Conservation (phyloP, 2,329 filamentous ascomycete species). For the Aspergillus floridensis region DNA sequence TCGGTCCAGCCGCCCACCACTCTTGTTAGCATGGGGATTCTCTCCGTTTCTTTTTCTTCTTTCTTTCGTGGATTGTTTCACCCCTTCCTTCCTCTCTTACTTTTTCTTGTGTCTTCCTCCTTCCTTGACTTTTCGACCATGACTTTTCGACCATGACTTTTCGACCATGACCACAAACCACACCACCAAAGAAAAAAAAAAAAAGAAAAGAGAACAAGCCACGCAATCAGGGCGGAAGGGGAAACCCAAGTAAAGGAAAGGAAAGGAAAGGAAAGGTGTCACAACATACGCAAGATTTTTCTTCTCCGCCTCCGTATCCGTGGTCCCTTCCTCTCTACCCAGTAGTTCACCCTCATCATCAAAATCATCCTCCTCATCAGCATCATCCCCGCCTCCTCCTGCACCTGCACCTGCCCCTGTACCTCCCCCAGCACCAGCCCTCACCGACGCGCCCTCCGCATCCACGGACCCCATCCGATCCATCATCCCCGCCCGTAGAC, state of each 20-base stretch:
- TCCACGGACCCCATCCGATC: constrained; percentile 33
- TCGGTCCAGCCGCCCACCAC: neutral
- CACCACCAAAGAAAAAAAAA: neutral
- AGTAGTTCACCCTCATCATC: constrained; percentile 47
- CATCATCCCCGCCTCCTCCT: constrained; percentile 49
- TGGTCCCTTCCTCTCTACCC: constrained; percentile 44
- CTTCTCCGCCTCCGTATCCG: constrained; percentile 52
- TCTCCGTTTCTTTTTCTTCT: no score
- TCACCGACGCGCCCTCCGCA: constrained; percentile 32
- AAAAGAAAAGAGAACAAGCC: no score
- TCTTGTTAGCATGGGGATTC: no score
- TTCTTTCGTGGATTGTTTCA: neutral
- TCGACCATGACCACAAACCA: constrained; percentile 8
- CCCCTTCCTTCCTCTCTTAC: neutral
- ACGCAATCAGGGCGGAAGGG: no score
- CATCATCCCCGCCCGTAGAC: constrained; percentile 26
- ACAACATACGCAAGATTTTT: constrained; percentile 50
- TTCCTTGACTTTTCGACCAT: neutral
- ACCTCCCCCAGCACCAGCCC: constrained; percentile 28
- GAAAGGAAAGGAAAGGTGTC: constrained; percentile 1
- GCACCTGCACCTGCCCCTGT: constrained; percentile 44
- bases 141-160: no score
- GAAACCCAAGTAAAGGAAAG: constrained; percentile 5
- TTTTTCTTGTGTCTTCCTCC: no score
- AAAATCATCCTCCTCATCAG: constrained; percentile 51